These are phyloP conservation scores for Vaccinium darrowii DNA, from an alignment of 148 eudicot genomes.

Conservation along the genomic window DNA sequence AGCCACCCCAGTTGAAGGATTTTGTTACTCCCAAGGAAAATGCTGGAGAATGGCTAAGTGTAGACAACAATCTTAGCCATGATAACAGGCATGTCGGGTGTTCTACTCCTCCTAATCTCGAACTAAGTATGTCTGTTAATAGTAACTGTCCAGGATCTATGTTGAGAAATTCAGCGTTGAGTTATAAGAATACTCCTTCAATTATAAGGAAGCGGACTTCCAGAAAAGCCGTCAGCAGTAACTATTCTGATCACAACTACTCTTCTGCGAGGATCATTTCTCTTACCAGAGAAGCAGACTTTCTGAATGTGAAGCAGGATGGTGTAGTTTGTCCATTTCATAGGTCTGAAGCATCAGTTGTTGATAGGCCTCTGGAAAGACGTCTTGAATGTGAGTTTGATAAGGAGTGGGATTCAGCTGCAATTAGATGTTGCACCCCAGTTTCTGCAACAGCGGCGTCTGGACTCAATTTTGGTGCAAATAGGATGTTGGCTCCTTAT, in stretches of 20 bases:
- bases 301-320: conserved; percentile 12
- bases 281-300: conserved; percentile 1
- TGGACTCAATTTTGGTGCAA: conserved; percentile 23
- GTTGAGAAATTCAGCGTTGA: conserved; percentile 71
- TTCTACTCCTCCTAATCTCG: conserved; percentile 40
- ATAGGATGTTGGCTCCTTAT: conserved; percentile 34
- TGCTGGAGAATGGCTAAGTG: conserved; percentile 23
- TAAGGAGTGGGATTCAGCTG: conserved; percentile 50
- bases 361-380: conserved; percentile 43
- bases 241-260: conserved; percentile 8
- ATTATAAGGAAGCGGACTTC: conserved; percentile 60
- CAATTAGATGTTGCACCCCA: conserved; percentile 30
- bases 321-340: conserved; percentile 14
- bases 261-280: conserved; percentile 14
- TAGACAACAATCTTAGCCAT: conserved; percentile 19
- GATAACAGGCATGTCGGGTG: conserved; percentile 18
- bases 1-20: conserved; percentile 32
- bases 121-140: conserved; percentile 31
- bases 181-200: conserved; percentile 65
- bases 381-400: conserved; percentile 65
- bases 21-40: conserved; percentile 12
- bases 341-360: conserved; percentile 23
- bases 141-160: conserved; percentile 58
- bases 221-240: conserved; percentile 14
- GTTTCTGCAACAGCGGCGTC: conserved; percentile 33